phyloP scores from a whole-genome alignment of 805 yeast species.

The Candida takata region DNA sequence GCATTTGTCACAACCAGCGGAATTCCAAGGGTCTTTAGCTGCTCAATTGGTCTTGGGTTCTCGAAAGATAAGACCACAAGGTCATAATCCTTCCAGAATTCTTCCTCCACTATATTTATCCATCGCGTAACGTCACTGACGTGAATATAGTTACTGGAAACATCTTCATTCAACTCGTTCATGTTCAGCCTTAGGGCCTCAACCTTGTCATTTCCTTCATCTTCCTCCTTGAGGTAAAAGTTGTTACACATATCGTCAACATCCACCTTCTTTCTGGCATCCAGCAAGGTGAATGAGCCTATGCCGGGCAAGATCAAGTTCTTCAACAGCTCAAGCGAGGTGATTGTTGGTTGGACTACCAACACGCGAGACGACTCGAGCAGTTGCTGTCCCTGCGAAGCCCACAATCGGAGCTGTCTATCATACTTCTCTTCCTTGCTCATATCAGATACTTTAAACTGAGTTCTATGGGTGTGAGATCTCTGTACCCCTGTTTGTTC shows the following conservation, averaged over 20 bases:
- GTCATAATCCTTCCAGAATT: slow-evolving; percentile 42
- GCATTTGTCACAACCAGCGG: slow-evolving; percentile 50
- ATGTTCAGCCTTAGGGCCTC: slow-evolving; percentile 34
- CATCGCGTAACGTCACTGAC: slow-evolving; percentile 7
- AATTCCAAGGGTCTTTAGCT: slow-evolving; percentile 37
- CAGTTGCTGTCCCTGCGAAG: slow-evolving; percentile 59
- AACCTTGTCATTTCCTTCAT: slow-evolving; percentile 37
- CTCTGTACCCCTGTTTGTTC: too few species aligned
- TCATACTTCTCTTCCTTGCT: slow-evolving; percentile 55
- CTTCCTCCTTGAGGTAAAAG: slow-evolving; percentile 48
- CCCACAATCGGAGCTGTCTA: slow-evolving; percentile 88
- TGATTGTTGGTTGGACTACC: slow-evolving; percentile 47
- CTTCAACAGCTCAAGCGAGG: slow-evolving; percentile 65
- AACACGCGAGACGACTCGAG: slow-evolving; percentile 55
- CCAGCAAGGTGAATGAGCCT: slow-evolving; percentile 58
- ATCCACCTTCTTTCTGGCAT: slow-evolving; percentile 30
- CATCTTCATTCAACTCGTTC: slow-evolving; percentile 56
- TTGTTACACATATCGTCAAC: slow-evolving; percentile 45
- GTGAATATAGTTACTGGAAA: slow-evolving; percentile 18
- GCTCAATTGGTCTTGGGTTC: slow-evolving; percentile 23
- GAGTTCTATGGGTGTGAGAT: too few species aligned
- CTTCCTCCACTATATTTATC: slow-evolving; percentile 7
- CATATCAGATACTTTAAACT: too few species aligned
- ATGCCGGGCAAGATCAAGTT: slow-evolving; percentile 73
- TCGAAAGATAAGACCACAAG: slow-evolving; percentile 41